phyloP scores from a whole-genome alignment of 306 rosid genomes.

The Pterocarpus santalinus region DNA sequence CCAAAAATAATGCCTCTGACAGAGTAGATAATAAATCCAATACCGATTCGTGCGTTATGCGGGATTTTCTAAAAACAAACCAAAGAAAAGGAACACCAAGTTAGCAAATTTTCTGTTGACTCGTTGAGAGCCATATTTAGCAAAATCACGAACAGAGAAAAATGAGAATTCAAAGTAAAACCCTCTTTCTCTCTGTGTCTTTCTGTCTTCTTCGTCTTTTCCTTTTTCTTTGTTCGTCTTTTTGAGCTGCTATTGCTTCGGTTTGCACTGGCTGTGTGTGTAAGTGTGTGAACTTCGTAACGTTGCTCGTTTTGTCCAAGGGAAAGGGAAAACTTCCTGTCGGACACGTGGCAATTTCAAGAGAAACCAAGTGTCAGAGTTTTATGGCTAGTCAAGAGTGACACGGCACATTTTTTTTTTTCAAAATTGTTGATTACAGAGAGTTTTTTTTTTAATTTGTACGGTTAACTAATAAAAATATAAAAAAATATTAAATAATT shows the following conservation, averaged over 20 bases:
- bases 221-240: background rate
- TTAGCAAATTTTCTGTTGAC: slow-evolving; percentile 42
- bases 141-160: background rate
- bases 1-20: slow-evolving; percentile 36
- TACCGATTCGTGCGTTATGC: background rate
- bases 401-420: background rate
- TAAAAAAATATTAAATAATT: no score
- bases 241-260: background rate
- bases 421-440: background rate
- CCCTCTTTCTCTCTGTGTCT: background rate
- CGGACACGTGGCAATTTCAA: background rate
- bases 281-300: background rate
- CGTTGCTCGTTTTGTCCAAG: background rate
- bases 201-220: background rate
- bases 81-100: background rate
- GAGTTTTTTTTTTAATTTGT: background rate
- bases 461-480: no score
- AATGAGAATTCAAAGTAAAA: background rate
- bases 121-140: background rate
- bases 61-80: slow-evolving; percentile 27
- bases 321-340: background rate
- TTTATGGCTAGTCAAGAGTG: background rate
- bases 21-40: background rate
- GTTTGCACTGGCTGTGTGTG: background rate
- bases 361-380: background rate